Conservation (phyloP, 495 filamentous ascomycete genomes). For the Aspergillus bertholletiae region DNA sequence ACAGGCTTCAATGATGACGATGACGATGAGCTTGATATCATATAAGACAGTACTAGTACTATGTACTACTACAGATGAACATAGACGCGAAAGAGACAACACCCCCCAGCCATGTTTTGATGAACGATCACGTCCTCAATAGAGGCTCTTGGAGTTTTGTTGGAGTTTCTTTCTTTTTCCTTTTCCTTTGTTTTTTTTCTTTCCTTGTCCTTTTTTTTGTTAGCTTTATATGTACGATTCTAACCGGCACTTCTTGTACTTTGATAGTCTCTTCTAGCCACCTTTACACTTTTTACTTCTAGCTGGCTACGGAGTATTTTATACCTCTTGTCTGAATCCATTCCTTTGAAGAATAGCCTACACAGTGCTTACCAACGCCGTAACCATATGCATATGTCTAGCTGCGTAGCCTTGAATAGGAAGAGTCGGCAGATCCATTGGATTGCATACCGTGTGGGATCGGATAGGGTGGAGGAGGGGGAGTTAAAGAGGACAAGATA, state of each 20-base stretch:
- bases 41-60: constrained; percentile 24
- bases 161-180: neutral
- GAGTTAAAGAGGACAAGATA: too few species aligned
- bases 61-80: too few species aligned
- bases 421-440: too few species aligned
- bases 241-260: neutral
- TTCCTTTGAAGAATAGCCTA: too few species aligned
- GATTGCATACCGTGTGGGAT: too few species aligned
- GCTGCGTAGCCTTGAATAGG: too few species aligned
- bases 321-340: neutral
- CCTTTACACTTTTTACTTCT: constrained; percentile 6
- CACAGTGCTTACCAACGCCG: too few species aligned
- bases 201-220: neutral
- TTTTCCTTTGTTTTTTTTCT: neutral
- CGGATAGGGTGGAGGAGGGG: too few species aligned
- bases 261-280: neutral
- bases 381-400: too few species aligned
- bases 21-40: constrained; percentile 54
- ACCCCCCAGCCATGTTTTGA: neutral
- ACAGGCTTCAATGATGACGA: constrained; percentile 38
- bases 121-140: neutral
- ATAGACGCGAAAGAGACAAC: neutral
- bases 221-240: constrained; percentile 1
- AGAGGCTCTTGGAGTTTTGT: neutral
- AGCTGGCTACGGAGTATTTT: constrained; percentile 13